A percentile compares a stretch with the other conserved stretches of the same genome.
phyloP scores from a whole-genome alignment of 441 rosid genomes.

The Mallotus japonicus region DNA sequence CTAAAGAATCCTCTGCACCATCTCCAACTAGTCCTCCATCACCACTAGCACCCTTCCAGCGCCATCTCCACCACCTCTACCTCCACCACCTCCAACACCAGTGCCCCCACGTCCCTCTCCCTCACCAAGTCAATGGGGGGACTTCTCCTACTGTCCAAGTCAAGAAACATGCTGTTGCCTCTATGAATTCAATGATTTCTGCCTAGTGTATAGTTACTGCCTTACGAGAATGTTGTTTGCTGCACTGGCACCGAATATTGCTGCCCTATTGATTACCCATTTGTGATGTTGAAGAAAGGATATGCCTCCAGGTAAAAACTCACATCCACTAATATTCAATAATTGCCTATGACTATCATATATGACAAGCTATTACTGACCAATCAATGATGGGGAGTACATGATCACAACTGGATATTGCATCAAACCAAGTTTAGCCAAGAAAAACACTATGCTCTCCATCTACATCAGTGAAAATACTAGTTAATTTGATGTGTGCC shows the following conservation, averaged over 20 bases:
- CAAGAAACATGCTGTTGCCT: slow-evolving; percentile 69
- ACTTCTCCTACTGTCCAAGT: slow-evolving; percentile 47
- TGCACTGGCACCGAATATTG: slow-evolving; percentile 48
- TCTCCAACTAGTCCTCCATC: slow-evolving; percentile 48
- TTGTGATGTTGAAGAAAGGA: slow-evolving; percentile 53
- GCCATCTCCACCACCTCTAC: too few relatives aligned
- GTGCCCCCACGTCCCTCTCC: slow-evolving; percentile 54
- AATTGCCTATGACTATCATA: background rate
- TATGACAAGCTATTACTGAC: background rate
- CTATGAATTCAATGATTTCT: slow-evolving; percentile 37
- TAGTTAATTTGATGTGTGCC: background rate
- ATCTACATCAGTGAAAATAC: slow-evolving; percentile 30
- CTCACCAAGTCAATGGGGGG: slow-evolving; percentile 59
- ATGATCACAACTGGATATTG: slow-evolving; percentile 42
- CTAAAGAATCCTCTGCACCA: slow-evolving; percentile 47
- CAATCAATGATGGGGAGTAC: slow-evolving; percentile 46
- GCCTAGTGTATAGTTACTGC: slow-evolving; percentile 64
- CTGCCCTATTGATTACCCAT: slow-evolving; percentile 68
- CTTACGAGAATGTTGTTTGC: slow-evolving; percentile 58
- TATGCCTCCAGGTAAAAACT: slow-evolving; percentile 53
- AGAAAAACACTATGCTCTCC: slow-evolving; percentile 70
- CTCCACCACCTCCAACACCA: slow-evolving; percentile 30
- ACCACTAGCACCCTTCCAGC: slow-evolving; percentile 44
- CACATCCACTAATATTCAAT: background rate
- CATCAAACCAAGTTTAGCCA: slow-evolving; percentile 81